Evolutionary conservation across 495 filamentous ascomycete species (phyloP), one percentile per base, ranked within the genome.

Genomic region (Neurospora sp.): DNA sequence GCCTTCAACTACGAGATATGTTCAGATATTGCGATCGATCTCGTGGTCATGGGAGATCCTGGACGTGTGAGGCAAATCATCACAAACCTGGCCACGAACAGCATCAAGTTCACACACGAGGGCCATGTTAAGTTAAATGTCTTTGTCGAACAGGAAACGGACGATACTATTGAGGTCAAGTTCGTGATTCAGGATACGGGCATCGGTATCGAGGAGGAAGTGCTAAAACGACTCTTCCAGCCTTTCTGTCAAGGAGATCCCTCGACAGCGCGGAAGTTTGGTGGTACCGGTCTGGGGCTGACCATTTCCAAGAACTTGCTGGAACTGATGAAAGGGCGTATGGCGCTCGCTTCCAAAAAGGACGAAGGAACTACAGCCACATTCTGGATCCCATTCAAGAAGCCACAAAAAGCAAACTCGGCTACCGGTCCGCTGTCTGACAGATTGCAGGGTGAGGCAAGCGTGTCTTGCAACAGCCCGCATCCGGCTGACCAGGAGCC

Each of bases 161-260:
- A 81, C 6, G 87, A 88, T 6, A 80, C 77, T 0, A 82, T 87
- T 37, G 81, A 86, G 76, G 83, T 89, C 49, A 86, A 82, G 40
- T 93, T 92, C 77, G 82, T 87, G 2, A 89, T 97, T 5, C 85
- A 90, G 76, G 94, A 97, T 75, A 90, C 92, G 3, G 94, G 94
- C 0, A 96, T 97, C 69, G 94, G 93, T 3, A 93, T 96, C 12
- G 90, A 92, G 62, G 91, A 94, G 44, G 88, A 90, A 71, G 91
- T 93, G 0, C 82, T 88, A 18, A 89, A 88, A 75, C 88, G 87
- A 18, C 85, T 97, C 3, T 97, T 97, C 84, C 91, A 92, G 46
- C 94, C 94, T 1, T 97, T 96, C 77, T 92, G 90, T 62, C 93
- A 96, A 79, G 93, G 93, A 35, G 94, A 96, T 76, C 86, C 93